phyloP scores from a whole-genome alignment of 257 asterid species.

The Lantana camara region DNA sequence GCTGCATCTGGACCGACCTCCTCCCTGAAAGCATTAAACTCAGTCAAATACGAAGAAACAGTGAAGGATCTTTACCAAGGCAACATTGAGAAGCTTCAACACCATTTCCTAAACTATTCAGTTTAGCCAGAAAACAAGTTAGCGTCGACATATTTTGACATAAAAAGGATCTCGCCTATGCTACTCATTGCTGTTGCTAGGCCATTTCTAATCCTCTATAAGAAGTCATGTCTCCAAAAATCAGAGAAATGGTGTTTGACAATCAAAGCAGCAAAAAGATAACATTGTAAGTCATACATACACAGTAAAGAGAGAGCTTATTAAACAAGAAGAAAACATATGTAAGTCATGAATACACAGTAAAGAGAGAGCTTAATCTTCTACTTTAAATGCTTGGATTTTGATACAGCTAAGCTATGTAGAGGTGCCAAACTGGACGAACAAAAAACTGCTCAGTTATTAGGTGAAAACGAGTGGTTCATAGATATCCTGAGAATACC shows the following conservation, averaged over 20 bases:
- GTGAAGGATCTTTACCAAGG: not conserved
- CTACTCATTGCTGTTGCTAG: not conserved
- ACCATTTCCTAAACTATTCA: not conserved
- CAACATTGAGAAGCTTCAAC: slow-evolving; percentile 3
- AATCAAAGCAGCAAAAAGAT: no score
- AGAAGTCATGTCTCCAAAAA: not conserved
- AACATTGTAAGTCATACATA: no score
- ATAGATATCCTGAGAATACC: not conserved
- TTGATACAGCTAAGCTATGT: not conserved
- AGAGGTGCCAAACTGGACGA: slow-evolving; percentile 8
- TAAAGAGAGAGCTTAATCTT: not conserved
- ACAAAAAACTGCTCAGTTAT: not conserved
- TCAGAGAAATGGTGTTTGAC: not conserved
- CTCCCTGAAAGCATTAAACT: slow-evolving; percentile 63
- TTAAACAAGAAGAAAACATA: not conserved
- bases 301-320: not conserved
- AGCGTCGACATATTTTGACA: not conserved
- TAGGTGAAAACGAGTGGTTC: not conserved
- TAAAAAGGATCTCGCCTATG: not conserved
- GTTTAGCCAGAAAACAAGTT: not conserved
- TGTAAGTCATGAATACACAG: not conserved
- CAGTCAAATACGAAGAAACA: slow-evolving; percentile 17
- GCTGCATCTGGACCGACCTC: slow-evolving; percentile 99
- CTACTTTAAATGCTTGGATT: not conserved
- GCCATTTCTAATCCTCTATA: not conserved